phyloP scores from a whole-genome alignment of 352 stramenopile genomes.

The Pythium oligandrum region DNA sequence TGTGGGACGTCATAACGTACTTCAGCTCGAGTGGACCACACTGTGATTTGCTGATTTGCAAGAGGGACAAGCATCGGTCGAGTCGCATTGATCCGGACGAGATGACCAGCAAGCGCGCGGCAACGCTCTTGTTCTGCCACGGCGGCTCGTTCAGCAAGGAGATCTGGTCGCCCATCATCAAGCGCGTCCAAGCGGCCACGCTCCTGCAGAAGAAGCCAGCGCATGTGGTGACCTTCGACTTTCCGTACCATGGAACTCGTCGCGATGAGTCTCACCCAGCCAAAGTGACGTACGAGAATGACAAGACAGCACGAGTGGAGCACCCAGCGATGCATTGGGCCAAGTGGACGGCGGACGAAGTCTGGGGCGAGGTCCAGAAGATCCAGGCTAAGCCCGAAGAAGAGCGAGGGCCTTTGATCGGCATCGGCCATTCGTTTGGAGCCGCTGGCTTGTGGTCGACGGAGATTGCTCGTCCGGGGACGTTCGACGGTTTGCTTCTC shows the following conservation, averaged over 20 bases:
- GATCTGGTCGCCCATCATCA: conserved; percentile 40
- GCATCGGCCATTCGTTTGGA: conserved; percentile 49
- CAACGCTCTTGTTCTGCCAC: conserved; percentile 38
- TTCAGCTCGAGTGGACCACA: too few species aligned
- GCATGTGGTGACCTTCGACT: conserved; percentile 24
- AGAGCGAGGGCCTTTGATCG: conserved; percentile 26
- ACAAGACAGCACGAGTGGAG: conserved; percentile 20
- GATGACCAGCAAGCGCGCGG: too few species aligned
- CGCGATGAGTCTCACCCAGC: conserved; percentile 27
- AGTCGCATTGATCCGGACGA: too few species aligned
- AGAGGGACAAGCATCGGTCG: too few species aligned
- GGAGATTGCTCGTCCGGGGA: conserved; percentile 27
- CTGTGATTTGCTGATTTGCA: too few species aligned
- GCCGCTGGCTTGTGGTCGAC: conserved; percentile 25
- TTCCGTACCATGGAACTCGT: conserved; percentile 34
- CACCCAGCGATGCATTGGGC: conserved; percentile 34
- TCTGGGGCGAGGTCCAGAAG: conserved; percentile 3
- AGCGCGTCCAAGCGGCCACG: conserved; percentile 26
- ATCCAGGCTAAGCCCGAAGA: conserved; percentile 9
- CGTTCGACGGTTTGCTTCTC: conserved; percentile 37
- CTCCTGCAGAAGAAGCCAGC: conserved; percentile 18
- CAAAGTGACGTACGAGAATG: conserved; percentile 20
- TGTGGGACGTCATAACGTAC: too few species aligned
- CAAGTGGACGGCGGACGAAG: conserved; percentile 12
- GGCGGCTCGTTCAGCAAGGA: conserved; percentile 46